These are phyloP conservation scores for Nymphaea colorata DNA, from an alignment of 164 flowering plant genomes.

Conservation along the genomic window DNA sequence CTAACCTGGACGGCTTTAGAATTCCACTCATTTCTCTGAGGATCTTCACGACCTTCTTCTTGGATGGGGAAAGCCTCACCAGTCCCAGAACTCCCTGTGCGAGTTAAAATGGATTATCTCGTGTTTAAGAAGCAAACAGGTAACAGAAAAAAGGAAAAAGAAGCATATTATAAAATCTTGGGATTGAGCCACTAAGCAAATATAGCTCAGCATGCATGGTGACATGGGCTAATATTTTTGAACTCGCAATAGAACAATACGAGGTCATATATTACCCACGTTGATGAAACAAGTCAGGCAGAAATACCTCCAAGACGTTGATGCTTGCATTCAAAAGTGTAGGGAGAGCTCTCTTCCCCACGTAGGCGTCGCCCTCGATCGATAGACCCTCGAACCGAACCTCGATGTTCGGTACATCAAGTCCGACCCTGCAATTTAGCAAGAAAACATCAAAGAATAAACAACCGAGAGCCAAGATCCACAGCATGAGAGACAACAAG, in stretches of 20 bases:
- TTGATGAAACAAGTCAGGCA: no score
- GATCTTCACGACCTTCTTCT: conserved; percentile 35
- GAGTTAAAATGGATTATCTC: no score
- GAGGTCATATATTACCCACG: no score
- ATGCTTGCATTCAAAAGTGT: conserved; percentile 37
- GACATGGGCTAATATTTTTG: no score
- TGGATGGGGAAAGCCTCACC: conserved; percentile 27
- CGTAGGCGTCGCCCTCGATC: conserved; percentile 42
- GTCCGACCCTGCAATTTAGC: conserved; percentile 34
- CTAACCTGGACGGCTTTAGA: conserved; percentile 48
- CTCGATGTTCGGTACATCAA: conserved; percentile 53
- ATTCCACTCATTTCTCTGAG: conserved; percentile 41
- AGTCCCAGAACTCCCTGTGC: conserved; percentile 22
- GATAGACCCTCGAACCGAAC: conserved; percentile 45
- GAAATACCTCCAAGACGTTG: conserved; percentile 37
- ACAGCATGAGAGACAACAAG: no score
- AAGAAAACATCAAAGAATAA: background rate
- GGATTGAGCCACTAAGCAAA: no score
- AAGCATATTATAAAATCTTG: no score
- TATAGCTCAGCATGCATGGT: no score
- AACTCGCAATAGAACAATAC: no score
- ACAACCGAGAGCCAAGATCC: no score
- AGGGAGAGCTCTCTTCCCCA: conserved; percentile 59
- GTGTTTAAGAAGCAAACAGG: no score
- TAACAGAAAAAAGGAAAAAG: no score